Percentiles rank a stretch among this genome's conserved stretches.
Evolutionary conservation across 2,329 filamentous ascomycete genomes (phyloP).

Genomic region (Cytospora leucostoma): DNA sequence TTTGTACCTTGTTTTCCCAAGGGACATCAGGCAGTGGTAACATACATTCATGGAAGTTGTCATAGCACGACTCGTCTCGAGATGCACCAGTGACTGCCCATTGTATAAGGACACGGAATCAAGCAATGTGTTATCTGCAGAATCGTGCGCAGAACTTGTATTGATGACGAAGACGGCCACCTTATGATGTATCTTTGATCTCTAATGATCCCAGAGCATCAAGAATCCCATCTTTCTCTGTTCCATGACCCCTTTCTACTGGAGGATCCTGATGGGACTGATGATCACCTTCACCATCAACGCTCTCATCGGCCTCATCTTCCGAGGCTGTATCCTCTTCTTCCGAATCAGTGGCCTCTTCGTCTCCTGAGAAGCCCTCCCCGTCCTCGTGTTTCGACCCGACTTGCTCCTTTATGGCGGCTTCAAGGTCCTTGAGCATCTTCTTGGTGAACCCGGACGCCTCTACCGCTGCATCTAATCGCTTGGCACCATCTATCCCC

Average conservation of each 20-base stretch:
- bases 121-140: not conserved
- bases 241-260: not conserved
- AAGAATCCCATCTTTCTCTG: constrained; percentile 15
- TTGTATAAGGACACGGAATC: not conserved
- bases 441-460: constrained; percentile 96
- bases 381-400: constrained; percentile 44
- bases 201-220: constrained; percentile 29
- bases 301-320: constrained; percentile 34
- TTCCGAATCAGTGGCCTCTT: constrained; percentile 36
- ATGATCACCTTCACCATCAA: constrained; percentile 32
- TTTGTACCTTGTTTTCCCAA: constrained; percentile 25
- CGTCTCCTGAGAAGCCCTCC: constrained; percentile 39
- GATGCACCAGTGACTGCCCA: not conserved
- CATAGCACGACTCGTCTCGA: constrained; percentile 16
- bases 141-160: not conserved
- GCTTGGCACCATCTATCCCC: constrained; percentile 62
- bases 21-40: constrained; percentile 25
- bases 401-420: constrained; percentile 81
- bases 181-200: constrained; percentile 23
- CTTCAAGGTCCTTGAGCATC: constrained; percentile 91
- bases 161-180: not conserved
- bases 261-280: constrained; percentile 16
- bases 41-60: constrained; percentile 27
- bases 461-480: constrained; percentile 85
- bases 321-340: constrained; percentile 38